Percentiles rank a stretch among this genome's conserved stretches.
phyloP scores from a whole-genome alignment of 129 eudicot species.

The Ambrosia artemisiifolia region DNA sequence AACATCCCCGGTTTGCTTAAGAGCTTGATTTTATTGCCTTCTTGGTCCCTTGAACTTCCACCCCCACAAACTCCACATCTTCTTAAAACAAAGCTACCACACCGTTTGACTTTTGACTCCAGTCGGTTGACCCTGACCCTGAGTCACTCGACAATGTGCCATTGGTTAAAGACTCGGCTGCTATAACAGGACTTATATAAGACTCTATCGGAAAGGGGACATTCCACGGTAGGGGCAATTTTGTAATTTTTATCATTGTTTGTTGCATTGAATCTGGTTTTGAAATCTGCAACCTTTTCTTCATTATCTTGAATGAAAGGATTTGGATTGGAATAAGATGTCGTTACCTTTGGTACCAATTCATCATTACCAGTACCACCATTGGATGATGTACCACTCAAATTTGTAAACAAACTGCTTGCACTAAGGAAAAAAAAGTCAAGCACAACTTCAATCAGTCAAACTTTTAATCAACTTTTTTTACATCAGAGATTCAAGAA shows the following conservation, averaged over 20 bases:
- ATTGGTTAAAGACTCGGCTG: slow-evolving; percentile 39
- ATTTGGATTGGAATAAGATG: slow-evolving; percentile 29
- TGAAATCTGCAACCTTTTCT: slow-evolving; percentile 8
- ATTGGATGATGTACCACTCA: slow-evolving; percentile 44
- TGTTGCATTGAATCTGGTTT: not conserved
- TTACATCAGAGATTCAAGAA: not conserved
- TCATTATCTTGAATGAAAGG: slow-evolving; percentile 15
- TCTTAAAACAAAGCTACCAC: slow-evolving; percentile 77
- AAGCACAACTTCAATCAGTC: not conserved
- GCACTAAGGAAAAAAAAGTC: slow-evolving; percentile 7
- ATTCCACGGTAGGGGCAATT: slow-evolving; percentile 21
- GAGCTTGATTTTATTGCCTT: slow-evolving; percentile 77
- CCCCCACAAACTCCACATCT: slow-evolving; percentile 93
- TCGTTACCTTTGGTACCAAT: slow-evolving; percentile 37
- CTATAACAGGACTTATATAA: slow-evolving; percentile 24
- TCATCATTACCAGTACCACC: slow-evolving; percentile 40
- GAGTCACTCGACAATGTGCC: slow-evolving; percentile 28
- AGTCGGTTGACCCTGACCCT: not conserved
- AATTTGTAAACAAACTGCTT: slow-evolving; percentile 85
- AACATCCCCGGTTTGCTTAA: slow-evolving; percentile 79
- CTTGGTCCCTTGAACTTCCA: slow-evolving; percentile 79
- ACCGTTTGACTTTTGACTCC: slow-evolving; percentile 16
- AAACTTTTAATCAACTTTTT: not conserved
- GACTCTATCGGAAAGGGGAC: slow-evolving; percentile 16
- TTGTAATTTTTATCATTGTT: slow-evolving; percentile 25